A percentile compares a stretch with the other conserved stretches of the same genome.
These are phyloP conservation scores for Mariannaea elegans DNA, from an alignment of 2,329 filamentous ascomycete genomes.

Conservation along the genomic window DNA sequence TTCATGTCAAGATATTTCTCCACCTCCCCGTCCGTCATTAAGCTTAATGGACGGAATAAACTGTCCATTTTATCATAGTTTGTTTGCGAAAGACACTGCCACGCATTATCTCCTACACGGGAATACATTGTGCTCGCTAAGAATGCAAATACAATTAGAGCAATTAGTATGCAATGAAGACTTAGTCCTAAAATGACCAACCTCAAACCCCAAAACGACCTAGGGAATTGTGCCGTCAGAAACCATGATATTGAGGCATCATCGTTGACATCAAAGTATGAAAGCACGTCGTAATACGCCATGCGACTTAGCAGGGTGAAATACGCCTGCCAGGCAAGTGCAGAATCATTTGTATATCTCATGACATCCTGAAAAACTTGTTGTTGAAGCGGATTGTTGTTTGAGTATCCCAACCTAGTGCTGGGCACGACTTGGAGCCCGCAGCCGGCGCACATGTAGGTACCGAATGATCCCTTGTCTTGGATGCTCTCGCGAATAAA, in stretches of 20 bases:
- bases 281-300: conserved; percentile 5
- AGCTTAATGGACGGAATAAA: not conserved
- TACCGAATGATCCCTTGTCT: not conserved
- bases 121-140: not conserved
- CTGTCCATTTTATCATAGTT: conserved; percentile 1
- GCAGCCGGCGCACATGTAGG: conserved; percentile 1
- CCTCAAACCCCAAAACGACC: not conserved
- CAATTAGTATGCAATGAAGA: not conserved
- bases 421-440: not conserved
- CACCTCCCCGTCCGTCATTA: not conserved
- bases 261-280: conserved; percentile 11
- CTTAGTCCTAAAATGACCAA: not conserved
- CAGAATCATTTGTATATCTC: not conserved
- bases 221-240: conserved; percentile 2
- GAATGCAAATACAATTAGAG: not conserved
- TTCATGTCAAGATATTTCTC: not conserved
- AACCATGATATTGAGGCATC: conserved; percentile 10
- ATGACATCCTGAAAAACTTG: conserved; percentile 10
- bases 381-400: conserved; percentile 1
- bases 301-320: conserved; percentile 3
- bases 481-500: conserved; percentile 3
- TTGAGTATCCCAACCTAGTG: not conserved
- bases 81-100: conserved; percentile 9
- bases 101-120: conserved; percentile 13
- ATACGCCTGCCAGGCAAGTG: conserved; percentile 9